Conservation (phyloP, 805 yeast species). For the Yamadazyma sp. region DNA sequence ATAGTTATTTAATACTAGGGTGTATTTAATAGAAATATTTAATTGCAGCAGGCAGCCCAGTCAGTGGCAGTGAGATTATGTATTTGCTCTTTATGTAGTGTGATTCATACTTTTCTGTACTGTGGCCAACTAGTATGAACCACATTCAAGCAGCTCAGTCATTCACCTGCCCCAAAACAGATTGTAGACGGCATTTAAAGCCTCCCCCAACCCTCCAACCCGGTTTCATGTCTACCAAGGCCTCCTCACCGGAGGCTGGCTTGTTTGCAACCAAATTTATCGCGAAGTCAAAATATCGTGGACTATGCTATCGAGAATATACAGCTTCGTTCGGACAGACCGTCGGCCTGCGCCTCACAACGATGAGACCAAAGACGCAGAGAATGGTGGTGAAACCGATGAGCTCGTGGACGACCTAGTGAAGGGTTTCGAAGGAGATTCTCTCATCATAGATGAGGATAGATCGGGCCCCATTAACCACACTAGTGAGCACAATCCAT, state of each 20-base stretch:
- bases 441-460: slow-evolving; percentile 12
- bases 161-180: too few relatives aligned
- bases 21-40: too few relatives aligned
- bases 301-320: not conserved
- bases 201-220: too few relatives aligned
- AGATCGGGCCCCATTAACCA: slow-evolving; percentile 9
- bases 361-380: not conserved
- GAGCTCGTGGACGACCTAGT: slow-evolving; percentile 4
- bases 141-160: too few relatives aligned
- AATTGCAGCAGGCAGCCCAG: too few relatives aligned
- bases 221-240: too few relatives aligned
- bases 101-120: too few relatives aligned
- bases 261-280: not conserved
- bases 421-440: slow-evolving; percentile 12
- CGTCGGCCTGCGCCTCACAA: not conserved
- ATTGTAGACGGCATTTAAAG: too few relatives aligned
- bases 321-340: slow-evolving; percentile 1
- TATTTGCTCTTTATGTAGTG: too few relatives aligned
- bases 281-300: not conserved
- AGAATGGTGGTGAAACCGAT: not conserved
- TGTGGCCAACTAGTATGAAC: too few relatives aligned
- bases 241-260: not conserved
- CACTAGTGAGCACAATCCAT: not conserved
- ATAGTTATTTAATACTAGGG: too few relatives aligned
- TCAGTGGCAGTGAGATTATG: too few relatives aligned